These are phyloP conservation scores for Lactifluus echinatus DNA, from an alignment of 768 basidiomycete species.

Conservation along the genomic window DNA sequence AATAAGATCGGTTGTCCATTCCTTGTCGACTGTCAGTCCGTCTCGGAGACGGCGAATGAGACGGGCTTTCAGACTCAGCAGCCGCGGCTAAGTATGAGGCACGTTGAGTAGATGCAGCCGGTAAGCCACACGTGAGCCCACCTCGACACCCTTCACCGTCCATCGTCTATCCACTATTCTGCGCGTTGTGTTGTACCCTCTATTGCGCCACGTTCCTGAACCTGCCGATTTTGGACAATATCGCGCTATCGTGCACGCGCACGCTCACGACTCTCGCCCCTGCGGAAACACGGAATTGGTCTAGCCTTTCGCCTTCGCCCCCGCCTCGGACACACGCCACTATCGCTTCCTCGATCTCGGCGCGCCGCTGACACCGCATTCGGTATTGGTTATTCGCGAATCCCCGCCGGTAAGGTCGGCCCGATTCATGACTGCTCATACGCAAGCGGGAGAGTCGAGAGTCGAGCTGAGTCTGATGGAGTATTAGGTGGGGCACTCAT, in stretches of 20 bases:
- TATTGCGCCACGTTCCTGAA: slow-evolving; percentile 45
- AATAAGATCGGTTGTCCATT: too few species aligned
- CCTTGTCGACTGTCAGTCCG: too few species aligned
- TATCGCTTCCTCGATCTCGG: slow-evolving; percentile 54
- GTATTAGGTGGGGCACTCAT: slow-evolving; percentile 67
- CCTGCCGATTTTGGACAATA: slow-evolving; percentile 50
- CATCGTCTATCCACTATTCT: too few species aligned
- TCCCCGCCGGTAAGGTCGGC: slow-evolving; percentile 45
- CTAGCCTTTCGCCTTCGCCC: slow-evolving; percentile 47
- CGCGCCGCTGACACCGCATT: slow-evolving; percentile 35
- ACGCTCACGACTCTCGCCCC: slow-evolving; percentile 57
- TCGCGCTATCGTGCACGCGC: too few species aligned
- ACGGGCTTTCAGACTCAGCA: too few species aligned
- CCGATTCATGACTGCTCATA: slow-evolving; percentile 46
- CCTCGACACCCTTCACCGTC: slow-evolving; percentile 62
- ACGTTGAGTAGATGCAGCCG: too few species aligned
- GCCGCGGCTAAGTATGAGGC: too few species aligned
- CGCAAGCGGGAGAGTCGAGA: too few species aligned
- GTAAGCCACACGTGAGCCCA: too few species aligned
- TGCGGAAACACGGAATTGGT: slow-evolving; percentile 48
- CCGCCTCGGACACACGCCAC: slow-evolving; percentile 37
- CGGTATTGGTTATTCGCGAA: slow-evolving; percentile 40
- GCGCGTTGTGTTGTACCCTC: too few species aligned
- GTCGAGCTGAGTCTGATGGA: slow-evolving; percentile 33
- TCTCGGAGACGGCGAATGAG: too few species aligned